Conservation (phyloP, 345 rosid species). For the Erodium maritimum region DNA sequence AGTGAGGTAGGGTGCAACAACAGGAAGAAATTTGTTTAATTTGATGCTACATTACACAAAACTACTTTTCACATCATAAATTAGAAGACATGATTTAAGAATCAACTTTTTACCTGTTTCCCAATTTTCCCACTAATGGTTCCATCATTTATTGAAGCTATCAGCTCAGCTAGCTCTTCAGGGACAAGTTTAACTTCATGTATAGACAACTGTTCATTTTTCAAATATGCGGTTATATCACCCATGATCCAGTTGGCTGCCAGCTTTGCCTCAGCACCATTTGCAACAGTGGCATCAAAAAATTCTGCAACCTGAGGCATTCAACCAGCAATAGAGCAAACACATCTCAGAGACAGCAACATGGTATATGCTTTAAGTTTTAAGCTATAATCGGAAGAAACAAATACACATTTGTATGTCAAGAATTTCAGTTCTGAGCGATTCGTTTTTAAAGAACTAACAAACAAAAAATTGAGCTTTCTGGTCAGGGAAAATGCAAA, state of each 20-base stretch:
- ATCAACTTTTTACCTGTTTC: slow-evolving; percentile 47
- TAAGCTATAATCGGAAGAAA: not conserved
- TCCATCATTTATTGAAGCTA: slow-evolving; percentile 71
- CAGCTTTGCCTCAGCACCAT: slow-evolving; percentile 70
- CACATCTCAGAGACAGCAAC: not conserved
- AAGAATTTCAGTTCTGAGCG: too few relatives aligned
- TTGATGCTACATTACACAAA: not conserved
- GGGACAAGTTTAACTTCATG: slow-evolving; percentile 67
- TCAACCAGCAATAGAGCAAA: slow-evolving; percentile 9
- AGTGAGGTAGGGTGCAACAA: too few relatives aligned
- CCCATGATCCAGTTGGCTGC: slow-evolving; percentile 92
- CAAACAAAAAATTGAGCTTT: too few relatives aligned
- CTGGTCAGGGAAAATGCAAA: too few relatives aligned
- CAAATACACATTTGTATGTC: too few relatives aligned
- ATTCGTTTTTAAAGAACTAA: too few relatives aligned
- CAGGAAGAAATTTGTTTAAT: not conserved
- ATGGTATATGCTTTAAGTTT: not conserved
- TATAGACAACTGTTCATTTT: slow-evolving; percentile 67
- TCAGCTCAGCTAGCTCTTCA: slow-evolving; percentile 66
- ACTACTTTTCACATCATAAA: not conserved
- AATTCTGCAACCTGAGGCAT: slow-evolving; percentile 58
- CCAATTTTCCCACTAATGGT: slow-evolving; percentile 95
- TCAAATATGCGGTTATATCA: slow-evolving; percentile 82
- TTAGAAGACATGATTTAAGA: not conserved
- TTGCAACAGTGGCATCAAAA: slow-evolving; percentile 67